Evolutionary conservation across 495 filamentous ascomycete genomes (phyloP), one percentile per base, ranked within the genome.

Genomic region (Sporormia fimetaria): DNA sequence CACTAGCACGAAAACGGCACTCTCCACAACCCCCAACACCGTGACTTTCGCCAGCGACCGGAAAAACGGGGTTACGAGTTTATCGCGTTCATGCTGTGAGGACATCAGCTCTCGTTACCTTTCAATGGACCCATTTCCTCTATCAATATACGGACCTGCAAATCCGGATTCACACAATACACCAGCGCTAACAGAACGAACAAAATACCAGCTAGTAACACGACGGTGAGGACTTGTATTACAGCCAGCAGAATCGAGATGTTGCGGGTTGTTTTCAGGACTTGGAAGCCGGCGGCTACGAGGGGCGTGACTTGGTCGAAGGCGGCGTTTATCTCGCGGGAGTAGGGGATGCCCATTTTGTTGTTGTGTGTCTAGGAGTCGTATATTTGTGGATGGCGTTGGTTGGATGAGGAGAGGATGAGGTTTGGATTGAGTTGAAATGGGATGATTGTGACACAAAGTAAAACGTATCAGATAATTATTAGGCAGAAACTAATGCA

Each of bases 221-320:
- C 14, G n/a, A 49, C 51, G 0, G 53, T 58, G 3, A 51, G 31
- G 27, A 58, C 37, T 40, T 58, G 55, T 14, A 61, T 52, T 8
- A 34, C 49, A 5, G 52, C 37, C 24, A 58, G 33, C 1, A 52
- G 14, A 16, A 58, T 46, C 18, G 47, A 39, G 23, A 57, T 61
- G 40, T 61, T 58, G 26, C 53, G 52, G 21, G 46, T 56, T 5
- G 57, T 61, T 8, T 48, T 27, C n/a, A 61, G 42, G 24, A 58
- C 51, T 43, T 61, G 42, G 53, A 51, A 58, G 24, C 44, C 55
- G 1, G 52, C 47, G 2, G 55, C 50, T n/a, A 58, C 57, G 31
- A 61, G 57, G 2, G 57, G 57, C 3, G 55, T 58, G 11, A 61
- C 57, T 44, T 61, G 53, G 9, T 56, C 56, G 32, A 61, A 61